Conservation (phyloP, 2,329 filamentous ascomycete genomes). For the Alternaria burnsii region DNA sequence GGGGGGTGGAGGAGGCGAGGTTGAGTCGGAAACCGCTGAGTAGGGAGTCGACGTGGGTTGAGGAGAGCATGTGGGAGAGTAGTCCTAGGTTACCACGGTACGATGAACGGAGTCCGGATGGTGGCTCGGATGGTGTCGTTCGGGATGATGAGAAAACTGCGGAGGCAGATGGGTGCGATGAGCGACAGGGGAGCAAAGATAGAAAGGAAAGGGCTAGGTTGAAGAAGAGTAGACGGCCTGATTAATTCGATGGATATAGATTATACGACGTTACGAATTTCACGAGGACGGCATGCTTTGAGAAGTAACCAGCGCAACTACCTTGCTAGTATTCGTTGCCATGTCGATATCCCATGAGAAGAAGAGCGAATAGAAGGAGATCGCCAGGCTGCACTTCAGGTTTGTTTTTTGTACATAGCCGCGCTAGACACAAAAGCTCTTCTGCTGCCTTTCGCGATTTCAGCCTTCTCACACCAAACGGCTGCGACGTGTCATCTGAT, state of each 20-base stretch:
- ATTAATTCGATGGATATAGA: not conserved
- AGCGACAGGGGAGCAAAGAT: not conserved
- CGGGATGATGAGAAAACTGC: not conserved
- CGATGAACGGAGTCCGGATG: not conserved
- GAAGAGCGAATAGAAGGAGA: too few relatives aligned
- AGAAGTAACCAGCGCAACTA: too few relatives aligned
- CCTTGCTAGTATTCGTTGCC: too few relatives aligned
- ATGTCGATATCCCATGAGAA: too few relatives aligned
- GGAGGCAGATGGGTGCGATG: not conserved
- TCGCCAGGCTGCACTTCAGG: too few relatives aligned
- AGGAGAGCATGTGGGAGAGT: not conserved
- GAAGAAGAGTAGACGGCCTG: not conserved
- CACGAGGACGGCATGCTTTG: too few relatives aligned
- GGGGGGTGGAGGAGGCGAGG: not conserved
- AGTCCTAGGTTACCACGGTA: not conserved
- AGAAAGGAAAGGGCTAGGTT: not conserved
- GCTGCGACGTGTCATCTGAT: too few relatives aligned
- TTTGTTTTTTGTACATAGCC: too few relatives aligned
- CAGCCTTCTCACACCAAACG: too few relatives aligned
- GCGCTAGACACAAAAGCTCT: too few relatives aligned
- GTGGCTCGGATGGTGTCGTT: not conserved
- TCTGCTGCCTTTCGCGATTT: too few relatives aligned
- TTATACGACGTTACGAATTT: not conserved
- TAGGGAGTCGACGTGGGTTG: not conserved
- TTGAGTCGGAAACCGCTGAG: constrained; percentile 4